Evolutionary conservation across 2,329 filamentous ascomycete genomes (phyloP).

Genomic region (Proliferodiscus dingleyae): DNA sequence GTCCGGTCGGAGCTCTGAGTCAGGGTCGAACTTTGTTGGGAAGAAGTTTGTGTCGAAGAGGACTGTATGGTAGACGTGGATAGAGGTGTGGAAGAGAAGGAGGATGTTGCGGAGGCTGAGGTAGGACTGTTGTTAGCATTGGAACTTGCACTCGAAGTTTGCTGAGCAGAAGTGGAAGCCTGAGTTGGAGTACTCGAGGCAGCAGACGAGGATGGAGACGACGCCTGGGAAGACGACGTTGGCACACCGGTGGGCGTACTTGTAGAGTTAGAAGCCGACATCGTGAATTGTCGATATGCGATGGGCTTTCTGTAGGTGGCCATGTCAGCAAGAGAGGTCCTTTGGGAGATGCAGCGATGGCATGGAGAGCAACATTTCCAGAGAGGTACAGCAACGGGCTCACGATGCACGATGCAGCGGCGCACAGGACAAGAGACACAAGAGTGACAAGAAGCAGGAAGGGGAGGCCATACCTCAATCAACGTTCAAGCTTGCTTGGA

Average conservation of each 20-base stretch:
- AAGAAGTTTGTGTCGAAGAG: constrained; percentile 9
- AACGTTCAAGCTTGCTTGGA: not conserved
- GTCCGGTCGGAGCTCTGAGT: constrained; percentile 1
- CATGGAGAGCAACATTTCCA: constrained; percentile 3
- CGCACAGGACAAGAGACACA: not conserved
- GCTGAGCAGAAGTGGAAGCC: constrained; percentile 11
- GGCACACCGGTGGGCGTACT: constrained; percentile 22
- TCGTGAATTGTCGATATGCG: constrained; percentile 14
- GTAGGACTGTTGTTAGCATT: constrained; percentile 27
- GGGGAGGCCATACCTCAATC: not conserved
- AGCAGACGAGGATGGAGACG: constrained; percentile 9
- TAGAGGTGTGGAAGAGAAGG: constrained; percentile 16
- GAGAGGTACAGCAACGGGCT: too few species aligned
- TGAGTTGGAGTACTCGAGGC: constrained; percentile 7
- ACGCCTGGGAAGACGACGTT: constrained; percentile 5
- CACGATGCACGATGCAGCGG: not conserved
- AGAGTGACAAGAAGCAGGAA: too few species aligned
- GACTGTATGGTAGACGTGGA: constrained; percentile 15
- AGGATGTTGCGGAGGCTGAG: constrained; percentile 9
- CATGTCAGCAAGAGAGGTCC: constrained; percentile 22
- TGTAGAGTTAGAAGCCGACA: constrained; percentile 24
- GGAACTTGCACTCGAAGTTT: constrained; percentile 19
- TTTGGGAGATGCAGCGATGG: constrained; percentile 4
- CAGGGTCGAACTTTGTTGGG: constrained; percentile 2
- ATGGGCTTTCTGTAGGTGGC: constrained; percentile 17